Evolutionary conservation across 2,329 filamentous ascomycete genomes (phyloP).

Genomic region (Cryphonectria radicalis): DNA sequence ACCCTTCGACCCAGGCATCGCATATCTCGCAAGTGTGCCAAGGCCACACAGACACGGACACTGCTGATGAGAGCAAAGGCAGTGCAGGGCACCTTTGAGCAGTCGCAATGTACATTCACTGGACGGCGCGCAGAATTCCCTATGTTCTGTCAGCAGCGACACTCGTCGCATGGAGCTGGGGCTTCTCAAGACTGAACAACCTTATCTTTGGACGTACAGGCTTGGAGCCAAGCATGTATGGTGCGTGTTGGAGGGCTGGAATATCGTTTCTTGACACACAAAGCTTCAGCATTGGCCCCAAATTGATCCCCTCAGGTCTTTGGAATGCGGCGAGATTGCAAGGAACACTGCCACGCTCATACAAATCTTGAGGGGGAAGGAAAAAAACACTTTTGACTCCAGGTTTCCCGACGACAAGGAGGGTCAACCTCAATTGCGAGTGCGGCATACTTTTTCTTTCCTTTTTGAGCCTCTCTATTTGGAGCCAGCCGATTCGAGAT

Average conservation of each 20-base stretch:
- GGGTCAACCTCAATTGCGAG: background rate
- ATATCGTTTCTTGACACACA: background rate
- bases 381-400: background rate
- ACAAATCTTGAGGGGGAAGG: background rate
- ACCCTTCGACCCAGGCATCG: background rate
- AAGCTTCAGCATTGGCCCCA: background rate
- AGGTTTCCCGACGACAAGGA: background rate
- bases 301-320: background rate
- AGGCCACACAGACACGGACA: background rate
- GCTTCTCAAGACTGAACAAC: background rate
- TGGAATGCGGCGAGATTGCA: background rate
- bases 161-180: conserved; percentile 5
- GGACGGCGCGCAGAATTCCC: conserved; percentile 7
- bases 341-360: background rate
- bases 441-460: background rate
- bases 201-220: background rate
- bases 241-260: background rate
- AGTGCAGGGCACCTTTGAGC: background rate
- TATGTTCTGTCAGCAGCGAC: conserved; percentile 24
- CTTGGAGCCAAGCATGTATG: background rate
- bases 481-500: background rate
- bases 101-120: background rate
- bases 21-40: background rate
- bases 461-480: background rate
- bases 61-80: background rate